Percentiles rank a stretch among this genome's conserved stretches.
phyloP scores from a whole-genome alignment of 75 land plant genomes.

The Pinus albicaulis region DNA sequence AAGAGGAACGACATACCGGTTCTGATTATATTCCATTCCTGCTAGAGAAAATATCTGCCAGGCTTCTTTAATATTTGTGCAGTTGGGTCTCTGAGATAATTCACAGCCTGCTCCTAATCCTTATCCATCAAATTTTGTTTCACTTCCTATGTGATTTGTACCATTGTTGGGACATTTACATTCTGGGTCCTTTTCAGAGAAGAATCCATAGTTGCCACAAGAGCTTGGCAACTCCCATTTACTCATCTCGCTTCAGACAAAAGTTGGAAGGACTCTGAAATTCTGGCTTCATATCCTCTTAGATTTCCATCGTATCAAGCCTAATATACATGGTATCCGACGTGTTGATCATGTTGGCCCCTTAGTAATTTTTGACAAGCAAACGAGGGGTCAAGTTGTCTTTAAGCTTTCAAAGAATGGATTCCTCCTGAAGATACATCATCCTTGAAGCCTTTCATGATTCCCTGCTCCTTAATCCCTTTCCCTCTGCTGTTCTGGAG shows the following conservation, averaged over 20 bases:
- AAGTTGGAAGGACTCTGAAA: background rate
- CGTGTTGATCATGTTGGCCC: no score
- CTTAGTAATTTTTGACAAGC: no score
- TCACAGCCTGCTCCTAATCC: background rate
- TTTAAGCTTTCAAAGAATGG: no score
- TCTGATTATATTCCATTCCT: background rate
- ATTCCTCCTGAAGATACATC: no score
- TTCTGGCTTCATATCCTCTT: background rate
- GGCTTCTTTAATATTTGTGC: background rate
- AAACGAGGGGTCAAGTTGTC: no score
- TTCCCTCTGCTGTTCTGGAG: no score
- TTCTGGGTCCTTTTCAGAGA: no score
- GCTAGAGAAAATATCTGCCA: slow-evolving; percentile 1
- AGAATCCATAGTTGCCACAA: slow-evolving; percentile 6
- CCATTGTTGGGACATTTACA: background rate
- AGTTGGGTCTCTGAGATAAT: background rate
- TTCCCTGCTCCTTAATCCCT: no score
- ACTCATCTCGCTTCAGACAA: background rate
- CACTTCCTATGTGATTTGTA: no score
- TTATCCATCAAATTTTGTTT: background rate
- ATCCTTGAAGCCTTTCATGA: no score
- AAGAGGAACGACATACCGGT: background rate
- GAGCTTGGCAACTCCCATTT: background rate
- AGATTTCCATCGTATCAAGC: slow-evolving; percentile 9
- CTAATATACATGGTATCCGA: no score